Evolutionary conservation across 2,329 filamentous ascomycete species (phyloP).

Genomic region (Diaporthe sp.): DNA sequence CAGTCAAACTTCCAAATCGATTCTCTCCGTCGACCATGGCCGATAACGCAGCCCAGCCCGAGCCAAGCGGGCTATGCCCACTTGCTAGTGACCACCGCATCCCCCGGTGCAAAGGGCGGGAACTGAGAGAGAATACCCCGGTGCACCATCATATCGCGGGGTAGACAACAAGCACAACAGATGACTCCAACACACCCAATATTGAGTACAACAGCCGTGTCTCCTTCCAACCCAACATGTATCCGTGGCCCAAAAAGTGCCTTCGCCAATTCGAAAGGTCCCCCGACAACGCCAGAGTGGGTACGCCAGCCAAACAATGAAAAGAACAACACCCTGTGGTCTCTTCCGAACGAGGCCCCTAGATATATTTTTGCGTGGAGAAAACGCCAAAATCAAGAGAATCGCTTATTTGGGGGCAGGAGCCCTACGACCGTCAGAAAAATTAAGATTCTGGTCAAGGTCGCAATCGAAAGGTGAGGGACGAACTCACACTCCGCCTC

Average conservation of each 20-base stretch:
- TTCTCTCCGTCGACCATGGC: background rate
- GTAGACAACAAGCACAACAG: background rate
- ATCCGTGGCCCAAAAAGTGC: background rate
- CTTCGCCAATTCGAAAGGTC: background rate
- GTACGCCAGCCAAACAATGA: constrained; percentile 11
- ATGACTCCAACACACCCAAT: background rate
- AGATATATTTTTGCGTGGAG: constrained; percentile 7
- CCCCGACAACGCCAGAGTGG: constrained; percentile 12
- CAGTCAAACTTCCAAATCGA: background rate
- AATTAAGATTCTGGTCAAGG: constrained; percentile 30
- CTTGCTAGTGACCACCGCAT: background rate
- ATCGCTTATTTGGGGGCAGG: constrained; percentile 39
- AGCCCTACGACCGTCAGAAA: constrained; percentile 41
- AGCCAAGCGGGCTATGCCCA: background rate
- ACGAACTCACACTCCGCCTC: constrained; percentile 66
- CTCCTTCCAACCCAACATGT: constrained; percentile 5
- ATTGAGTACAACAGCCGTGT: constrained; percentile 3
- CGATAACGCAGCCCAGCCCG: background rate
- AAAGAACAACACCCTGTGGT: background rate
- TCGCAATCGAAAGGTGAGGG: constrained; percentile 31
- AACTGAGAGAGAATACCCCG: background rate
- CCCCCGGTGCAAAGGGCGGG: background rate
- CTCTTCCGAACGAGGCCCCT: constrained; percentile 10
- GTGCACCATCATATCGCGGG: background rate
- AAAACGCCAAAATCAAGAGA: constrained; percentile 27